Conservation (phyloP, 2,329 filamentous ascomycete genomes). For the Penicillium glabrum region DNA sequence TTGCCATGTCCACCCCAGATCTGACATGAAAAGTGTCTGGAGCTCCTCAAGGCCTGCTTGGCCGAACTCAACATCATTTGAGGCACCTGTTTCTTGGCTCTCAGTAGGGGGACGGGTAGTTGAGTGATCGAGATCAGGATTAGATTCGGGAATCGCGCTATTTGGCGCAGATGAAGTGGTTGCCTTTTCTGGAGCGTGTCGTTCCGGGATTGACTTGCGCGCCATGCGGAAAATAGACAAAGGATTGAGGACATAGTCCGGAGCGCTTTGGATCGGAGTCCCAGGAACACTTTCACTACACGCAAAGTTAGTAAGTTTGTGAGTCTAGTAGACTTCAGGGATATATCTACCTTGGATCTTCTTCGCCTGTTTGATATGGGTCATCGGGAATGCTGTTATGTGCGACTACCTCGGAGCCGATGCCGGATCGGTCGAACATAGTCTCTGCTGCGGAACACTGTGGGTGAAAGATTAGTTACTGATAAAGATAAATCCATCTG, state of each 20-base stretch:
- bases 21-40: slow-evolving; percentile 23
- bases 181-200: slow-evolving; percentile 23
- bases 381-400: slow-evolving; percentile 22
- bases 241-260: slow-evolving; percentile 27
- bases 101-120: not conserved
- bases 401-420: slow-evolving; percentile 18
- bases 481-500: not conserved
- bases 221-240: slow-evolving; percentile 28
- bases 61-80: not conserved
- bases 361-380: slow-evolving; percentile 18
- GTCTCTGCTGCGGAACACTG: slow-evolving; percentile 20
- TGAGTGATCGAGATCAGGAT: not conserved
- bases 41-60: slow-evolving; percentile 20
- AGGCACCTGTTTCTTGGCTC: not conserved
- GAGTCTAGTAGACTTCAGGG: not conserved
- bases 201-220: slow-evolving; percentile 24
- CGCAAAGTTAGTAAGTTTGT: not conserved
- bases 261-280: slow-evolving; percentile 19
- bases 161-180: slow-evolving; percentile 13
- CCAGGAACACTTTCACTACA: slow-evolving; percentile 11
- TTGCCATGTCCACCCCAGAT: slow-evolving; percentile 26
- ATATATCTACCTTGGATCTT: slow-evolving; percentile 9
- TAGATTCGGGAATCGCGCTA: slow-evolving; percentile 10
- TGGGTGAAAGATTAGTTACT: not conserved
- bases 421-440: slow-evolving; percentile 22